Percentiles rank a stretch among this genome's conserved stretches.
phyloP scores from a whole-genome alignment of 2,329 filamentous ascomycete genomes.

The Ascosphaera apis region DNA sequence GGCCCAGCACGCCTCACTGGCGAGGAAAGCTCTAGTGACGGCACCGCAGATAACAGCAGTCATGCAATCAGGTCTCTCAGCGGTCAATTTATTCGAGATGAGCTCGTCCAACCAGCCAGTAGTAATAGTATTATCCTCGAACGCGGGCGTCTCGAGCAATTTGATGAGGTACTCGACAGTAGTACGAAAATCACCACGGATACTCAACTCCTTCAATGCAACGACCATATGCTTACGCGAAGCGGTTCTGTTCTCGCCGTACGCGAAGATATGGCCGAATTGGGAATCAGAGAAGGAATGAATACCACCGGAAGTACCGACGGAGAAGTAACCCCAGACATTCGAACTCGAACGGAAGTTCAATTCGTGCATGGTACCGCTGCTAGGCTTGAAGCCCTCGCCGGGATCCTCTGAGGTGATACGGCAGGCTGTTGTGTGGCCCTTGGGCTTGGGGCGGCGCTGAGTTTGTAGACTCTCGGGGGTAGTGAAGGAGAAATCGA shows the following conservation, averaged over 20 bases:
- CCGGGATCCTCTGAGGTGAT: constrained; percentile 98
- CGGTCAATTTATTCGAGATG: constrained; percentile 91
- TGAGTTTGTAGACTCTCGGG: constrained; percentile 65
- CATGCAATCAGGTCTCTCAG: constrained; percentile 80
- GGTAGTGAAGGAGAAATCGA: constrained; percentile 91
- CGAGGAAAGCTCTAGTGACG: constrained; percentile 79
- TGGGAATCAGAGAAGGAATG: constrained; percentile 99
- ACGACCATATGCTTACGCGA: constrained; percentile 99
- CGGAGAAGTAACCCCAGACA: constrained; percentile 99
- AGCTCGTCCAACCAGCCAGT: constrained; percentile 98
- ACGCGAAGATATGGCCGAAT: constrained; percentile 98
- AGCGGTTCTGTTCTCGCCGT: constrained; percentile 87
- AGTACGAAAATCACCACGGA: constrained; percentile 96
- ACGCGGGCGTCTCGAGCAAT: constrained; percentile 89
- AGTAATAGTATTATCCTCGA: constrained; percentile 97
- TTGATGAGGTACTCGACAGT: constrained; percentile 99
- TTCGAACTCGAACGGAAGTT: constrained; percentile 99
- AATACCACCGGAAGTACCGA: constrained; percentile 86
- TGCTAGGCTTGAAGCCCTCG: constrained; percentile 98
- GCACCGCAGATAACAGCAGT: constrained; percentile 91
- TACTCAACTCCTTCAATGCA: constrained; percentile 93
- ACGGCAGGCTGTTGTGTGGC: constrained; percentile 93
- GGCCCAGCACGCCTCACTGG: constrained; percentile 69
- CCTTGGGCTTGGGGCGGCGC: constrained; percentile 76
- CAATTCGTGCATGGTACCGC: constrained; percentile 94